Base-by-base conservation (phyloP, 2,329 filamentous ascomycete species). In the Claviceps pazoutovae region DNA sequence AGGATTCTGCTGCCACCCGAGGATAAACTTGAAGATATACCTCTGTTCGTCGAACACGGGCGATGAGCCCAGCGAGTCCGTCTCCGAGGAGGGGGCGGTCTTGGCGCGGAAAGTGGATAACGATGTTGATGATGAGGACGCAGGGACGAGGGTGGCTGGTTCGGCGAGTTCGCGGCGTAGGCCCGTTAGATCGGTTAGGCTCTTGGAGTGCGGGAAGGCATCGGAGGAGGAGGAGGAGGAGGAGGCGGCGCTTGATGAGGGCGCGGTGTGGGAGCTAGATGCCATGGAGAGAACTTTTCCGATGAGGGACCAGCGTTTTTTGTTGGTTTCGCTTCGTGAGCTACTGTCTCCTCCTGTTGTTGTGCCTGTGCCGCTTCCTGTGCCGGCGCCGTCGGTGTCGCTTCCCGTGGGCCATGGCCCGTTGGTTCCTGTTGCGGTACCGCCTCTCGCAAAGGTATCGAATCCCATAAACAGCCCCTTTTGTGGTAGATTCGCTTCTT, bases 11-110 rank as follows among this genome's bases (percentile, higher is more conserved):
- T 81, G 74, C 74, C 79, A 84, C 54, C 84, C 82, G 2, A 89
- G 74, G 9, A 83, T 80, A 60, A 90, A 90, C 55, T 83, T 86
- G 71, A 90, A 90, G 54, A 80, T 74, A 60, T 79, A 88, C 56
- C 74, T 71, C 62, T 75, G 68, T 62, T 77, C 68, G 57, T 79
- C 74, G 53, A 68, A 77, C 5, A 75, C 68, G 0, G 78, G 78
- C 1, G 75, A 71, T 8, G 77, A 80, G 14, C 72, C 73, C n/a
- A 72, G 70, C 16, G 76, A 79, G 30, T 75, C 77, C 14, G 68
- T 68, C 50, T 79, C 76, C 2, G 73, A 73, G 13, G 73, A 73
- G 11, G 70, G 65, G 1, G 73, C 61, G 0, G 65, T 51, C 45
- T 55, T 65, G 21, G 62, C 64, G 9, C 56, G 34, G n/a, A 1